Percentiles rank a stretch among this genome's conserved stretches.
phyloP scores from a whole-genome alignment of 164 flowering plant genomes.

The Chimonanthus salicifolius region DNA sequence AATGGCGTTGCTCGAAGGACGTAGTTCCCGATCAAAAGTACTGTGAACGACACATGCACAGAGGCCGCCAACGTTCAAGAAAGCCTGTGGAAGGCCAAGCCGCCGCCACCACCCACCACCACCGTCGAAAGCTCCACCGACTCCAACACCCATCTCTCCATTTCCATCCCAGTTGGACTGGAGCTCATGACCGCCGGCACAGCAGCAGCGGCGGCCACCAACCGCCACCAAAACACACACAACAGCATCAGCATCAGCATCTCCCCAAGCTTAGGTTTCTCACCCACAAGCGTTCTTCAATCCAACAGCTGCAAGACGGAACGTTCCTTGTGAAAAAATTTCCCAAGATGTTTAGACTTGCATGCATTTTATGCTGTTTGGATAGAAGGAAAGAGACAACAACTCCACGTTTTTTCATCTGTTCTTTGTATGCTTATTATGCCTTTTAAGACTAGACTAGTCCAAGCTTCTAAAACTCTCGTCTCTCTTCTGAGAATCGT shows the following conservation, averaged over 20 bases:
- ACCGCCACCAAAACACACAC: slow-evolving; percentile 1
- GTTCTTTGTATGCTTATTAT: not conserved
- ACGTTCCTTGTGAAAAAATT: slow-evolving; percentile 2
- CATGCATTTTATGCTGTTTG: too few species aligned
- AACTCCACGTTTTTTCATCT: too few species aligned
- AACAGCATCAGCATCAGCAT: not conserved
- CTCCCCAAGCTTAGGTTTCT: slow-evolving; percentile 25
- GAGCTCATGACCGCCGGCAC: slow-evolving; percentile 16
- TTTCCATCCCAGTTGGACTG: slow-evolving; percentile 17
- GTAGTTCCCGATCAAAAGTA: slow-evolving; percentile 47
- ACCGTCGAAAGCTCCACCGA: slow-evolving; percentile 3
- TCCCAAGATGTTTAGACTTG: not conserved
- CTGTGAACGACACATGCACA: slow-evolving; percentile 58
- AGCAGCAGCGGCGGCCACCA: not conserved
- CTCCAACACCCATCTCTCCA: slow-evolving; percentile 17
- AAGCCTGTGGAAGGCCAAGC: slow-evolving; percentile 65
- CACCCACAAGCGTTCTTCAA: slow-evolving; percentile 46
- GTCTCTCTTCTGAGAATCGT: too few species aligned
- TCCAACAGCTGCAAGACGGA: slow-evolving; percentile 19
- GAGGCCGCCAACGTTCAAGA: slow-evolving; percentile 82
- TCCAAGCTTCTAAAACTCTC: too few species aligned
- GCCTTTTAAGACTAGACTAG: not conserved
- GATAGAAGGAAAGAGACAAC: not conserved
- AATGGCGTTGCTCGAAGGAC: slow-evolving; percentile 37
- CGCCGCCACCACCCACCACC: not conserved